A percentile compares a stretch with the other conserved stretches of the same genome.
phyloP scores from a whole-genome alignment of 1,139 yeast genomes.

The Blastobotrys petasosporus region DNA sequence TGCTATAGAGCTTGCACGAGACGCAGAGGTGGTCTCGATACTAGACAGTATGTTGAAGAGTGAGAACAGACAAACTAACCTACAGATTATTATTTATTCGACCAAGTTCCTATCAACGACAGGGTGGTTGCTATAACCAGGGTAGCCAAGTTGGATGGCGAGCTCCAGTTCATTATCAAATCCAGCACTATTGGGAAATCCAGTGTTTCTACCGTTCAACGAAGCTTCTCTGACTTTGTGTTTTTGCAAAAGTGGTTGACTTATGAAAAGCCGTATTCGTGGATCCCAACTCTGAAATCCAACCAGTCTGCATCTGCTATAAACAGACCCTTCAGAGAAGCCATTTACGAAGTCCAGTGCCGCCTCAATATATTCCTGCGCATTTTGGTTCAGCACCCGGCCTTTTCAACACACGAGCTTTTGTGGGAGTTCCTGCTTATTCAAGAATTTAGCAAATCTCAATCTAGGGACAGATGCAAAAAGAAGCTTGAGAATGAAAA shows the following conservation, averaged over 20 bases:
- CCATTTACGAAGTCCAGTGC: conserved; percentile 45
- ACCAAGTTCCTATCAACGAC: conserved; percentile 17
- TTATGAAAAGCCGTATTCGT: conserved; percentile 34
- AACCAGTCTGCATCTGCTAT: conserved; percentile 33
- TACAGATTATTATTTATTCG: conserved; percentile 12
- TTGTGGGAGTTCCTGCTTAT: conserved; percentile 43
- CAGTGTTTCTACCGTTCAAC: conserved; percentile 25
- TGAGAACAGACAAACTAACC: background rate
- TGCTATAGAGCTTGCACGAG: conserved; percentile 48
- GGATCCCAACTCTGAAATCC: conserved; percentile 33
- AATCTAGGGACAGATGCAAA: conserved; percentile 32
- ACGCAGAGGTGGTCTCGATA: conserved; percentile 40
- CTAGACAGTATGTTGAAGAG: conserved; percentile 38
- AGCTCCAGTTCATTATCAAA: conserved; percentile 27
- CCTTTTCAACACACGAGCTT: conserved; percentile 34
- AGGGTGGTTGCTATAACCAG: conserved; percentile 26
- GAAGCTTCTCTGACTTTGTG: conserved; percentile 41
- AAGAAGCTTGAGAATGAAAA: conserved; percentile 30
- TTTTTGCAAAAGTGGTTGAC: conserved; percentile 35
- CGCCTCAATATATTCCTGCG: conserved; percentile 45
- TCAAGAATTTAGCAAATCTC: conserved; percentile 34
- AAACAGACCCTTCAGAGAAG: conserved; percentile 32
- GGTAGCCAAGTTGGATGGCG: conserved; percentile 26
- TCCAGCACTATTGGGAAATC: conserved; percentile 23
- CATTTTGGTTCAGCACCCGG: conserved; percentile 36